Evolutionary conservation across 176 grass and related monocot species (phyloP), one percentile per base, ranked within the genome.

Genomic region (Oryza officinalis): DNA sequence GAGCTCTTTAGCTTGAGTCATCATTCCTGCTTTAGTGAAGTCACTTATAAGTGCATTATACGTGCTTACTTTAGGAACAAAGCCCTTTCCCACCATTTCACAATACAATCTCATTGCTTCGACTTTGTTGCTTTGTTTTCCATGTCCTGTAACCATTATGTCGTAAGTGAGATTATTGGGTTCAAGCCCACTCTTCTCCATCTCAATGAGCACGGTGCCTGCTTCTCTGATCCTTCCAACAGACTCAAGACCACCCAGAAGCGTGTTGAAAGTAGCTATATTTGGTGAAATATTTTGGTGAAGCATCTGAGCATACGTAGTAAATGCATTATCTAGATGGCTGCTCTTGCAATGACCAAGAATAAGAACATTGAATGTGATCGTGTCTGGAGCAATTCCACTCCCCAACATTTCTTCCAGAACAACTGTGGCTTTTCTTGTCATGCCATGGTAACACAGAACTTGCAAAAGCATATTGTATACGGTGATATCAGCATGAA

Each of bases 21-120:
- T 95, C 95, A 98, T 98, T 86, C 93, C 92, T 8, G 69, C 79
- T 76, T 78, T 89, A 71, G 93, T 71, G 85, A 98, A 93, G 67
- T 86, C 84, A 64, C 87, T 88, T 78, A 98, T 88, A 27, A 98
- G 84, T 38, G 88, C 85, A 91, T 98, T 98, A 65, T 94, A 98
- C 3, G 95, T 93, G 91, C 95, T 93, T 69, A 90, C 75, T 90
- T 98, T 98, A 18, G 95, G 95, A 87, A 90, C n/a, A 88, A 95
- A 98, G 2, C 91, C 95, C 89, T 85, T 93, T 20, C 63, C 76
- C 25, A 95, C 89, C 95, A 92, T 98, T 81, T 98, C 92, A 78
- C 92, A 95, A 81, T 98, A 98, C 72, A 95, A 27, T 65, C 85
- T 91, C 73, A 95, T 52, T 72, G 88, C 78, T 84, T 98, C 92